Evolutionary conservation across 768 basidiomycete species (phyloP), one percentile per base, ranked within the genome.

Genomic region (Lepiota venenata): DNA sequence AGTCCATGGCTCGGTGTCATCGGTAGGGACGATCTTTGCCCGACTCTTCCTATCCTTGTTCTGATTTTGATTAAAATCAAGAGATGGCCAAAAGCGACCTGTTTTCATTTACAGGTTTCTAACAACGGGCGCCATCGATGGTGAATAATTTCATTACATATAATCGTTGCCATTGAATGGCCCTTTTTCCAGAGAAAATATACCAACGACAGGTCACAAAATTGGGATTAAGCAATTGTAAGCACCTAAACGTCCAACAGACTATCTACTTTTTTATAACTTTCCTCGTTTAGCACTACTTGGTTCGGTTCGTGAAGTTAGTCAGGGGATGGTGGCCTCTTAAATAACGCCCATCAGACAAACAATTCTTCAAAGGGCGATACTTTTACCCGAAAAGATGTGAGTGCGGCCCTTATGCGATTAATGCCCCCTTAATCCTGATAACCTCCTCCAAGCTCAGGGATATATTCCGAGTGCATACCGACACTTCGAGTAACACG

Each of bases 1-100:
- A 99, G 69, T 88, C 97, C 1, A 98, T 98, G 96, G 96, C 94
- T 48, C 83, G 96, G 46, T 96, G 95, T 65, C 92, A 96, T 69
- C 81, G 93, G 93, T 92, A 56, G 43, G 72, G 60, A 43, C 10
- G 2, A 18, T 56, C 32, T 35, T 43, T 37, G 25, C 29, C 50
- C 38, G n/a, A 40, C 36, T 55, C 16, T 48, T n/a, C 55, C 20
- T n/a, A 49, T 25, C 29, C 37, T 18, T 58, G 47, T 54, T 53
- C 9, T 55, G 57, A 18, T 61, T 21, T 27, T 52, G 18, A 56
- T 45, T 50, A 21, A 46, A 18, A 50, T 35, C 35, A 60, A 95
- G 93, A 16, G 95, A 99, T 70, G 96, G 96, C 0, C 96, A 99
- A 71, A 95, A 92, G 64, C 79, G 84, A 8, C 86, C 89, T 0